phyloP scores from a whole-genome alignment of 805 yeast species.

The Nematodospora valgi region DNA sequence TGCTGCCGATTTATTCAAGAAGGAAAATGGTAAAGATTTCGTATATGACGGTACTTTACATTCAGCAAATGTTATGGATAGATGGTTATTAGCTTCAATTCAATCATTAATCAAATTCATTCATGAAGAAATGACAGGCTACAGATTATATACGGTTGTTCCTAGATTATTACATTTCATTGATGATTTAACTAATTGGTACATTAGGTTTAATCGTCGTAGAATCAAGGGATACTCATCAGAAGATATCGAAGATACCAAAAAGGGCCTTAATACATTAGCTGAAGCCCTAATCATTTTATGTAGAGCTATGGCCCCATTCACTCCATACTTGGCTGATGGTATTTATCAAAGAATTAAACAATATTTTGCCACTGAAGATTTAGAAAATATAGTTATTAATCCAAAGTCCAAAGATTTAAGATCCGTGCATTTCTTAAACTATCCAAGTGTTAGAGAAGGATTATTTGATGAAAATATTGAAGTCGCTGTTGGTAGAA shows the following conservation, averaged over 20 bases:
- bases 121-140: constrained; percentile 84
- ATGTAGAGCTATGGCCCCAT: constrained; percentile 97
- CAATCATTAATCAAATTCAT: constrained; percentile 86
- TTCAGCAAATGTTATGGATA: constrained; percentile 92
- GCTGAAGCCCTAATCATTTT: constrained; percentile 86
- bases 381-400: constrained; percentile 41
- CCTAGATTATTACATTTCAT: constrained; percentile 85
- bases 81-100: constrained; percentile 94
- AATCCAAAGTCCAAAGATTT: constrained; percentile 50
- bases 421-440: constrained; percentile 89
- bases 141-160: constrained; percentile 93
- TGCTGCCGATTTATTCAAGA: constrained; percentile 80
- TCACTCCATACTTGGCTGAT: constrained; percentile 95
- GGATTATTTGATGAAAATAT: constrained; percentile 79
- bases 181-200: constrained; percentile 97
- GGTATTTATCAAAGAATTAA: constrained; percentile 77
- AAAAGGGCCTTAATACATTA: constrained; percentile 83
- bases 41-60: constrained; percentile 60
- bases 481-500: constrained; percentile 85
- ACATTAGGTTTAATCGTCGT: constrained; percentile 95
- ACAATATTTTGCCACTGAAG: constrained; percentile 56
- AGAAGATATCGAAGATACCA: constrained; percentile 78
- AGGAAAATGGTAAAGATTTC: constrained; percentile 68
- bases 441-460: constrained; percentile 81
- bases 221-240: constrained; percentile 87